Conservation (phyloP, 495 filamentous ascomycete genomes). For the Acidiella bohemica region DNA sequence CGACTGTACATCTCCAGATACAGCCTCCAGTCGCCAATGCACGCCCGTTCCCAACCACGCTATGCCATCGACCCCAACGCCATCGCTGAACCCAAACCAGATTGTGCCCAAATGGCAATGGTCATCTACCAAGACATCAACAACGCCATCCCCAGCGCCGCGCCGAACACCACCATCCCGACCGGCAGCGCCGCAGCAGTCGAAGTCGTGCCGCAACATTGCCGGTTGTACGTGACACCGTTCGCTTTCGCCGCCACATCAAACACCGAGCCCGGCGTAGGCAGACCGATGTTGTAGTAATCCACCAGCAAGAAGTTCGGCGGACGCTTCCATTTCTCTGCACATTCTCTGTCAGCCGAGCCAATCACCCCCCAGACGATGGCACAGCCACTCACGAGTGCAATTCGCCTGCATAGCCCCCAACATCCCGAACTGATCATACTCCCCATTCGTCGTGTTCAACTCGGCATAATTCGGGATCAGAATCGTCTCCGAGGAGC, state of each 20-base stretch:
- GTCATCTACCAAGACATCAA: too few species aligned
- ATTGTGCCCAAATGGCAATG: too few species aligned
- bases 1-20: too few species aligned
- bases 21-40: too few species aligned
- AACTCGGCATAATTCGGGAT: constrained; percentile 59
- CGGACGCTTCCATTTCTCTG: constrained; percentile 48
- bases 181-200: too few species aligned
- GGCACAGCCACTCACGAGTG: constrained; percentile 39
- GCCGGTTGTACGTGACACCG: constrained; percentile 62
- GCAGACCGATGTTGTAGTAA: constrained; percentile 63
- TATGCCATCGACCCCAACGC: too few species aligned
- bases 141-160: too few species aligned
- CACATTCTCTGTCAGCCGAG: not conserved
- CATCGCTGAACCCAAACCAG: too few species aligned
- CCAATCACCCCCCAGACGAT: not conserved
- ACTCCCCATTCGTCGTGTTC: constrained; percentile 54
- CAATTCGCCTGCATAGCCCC: constrained; percentile 58
- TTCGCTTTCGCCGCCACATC: constrained; percentile 77
- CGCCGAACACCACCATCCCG: too few species aligned
- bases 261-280: constrained; percentile 66
- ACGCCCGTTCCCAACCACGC: too few species aligned
- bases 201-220: constrained; percentile 53
- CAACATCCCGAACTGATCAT: constrained; percentile 49
- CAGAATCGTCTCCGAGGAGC: constrained; percentile 25
- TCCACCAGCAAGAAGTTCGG: constrained; percentile 87